Base-by-base conservation (phyloP, 345 rosid genomes). In the Sonneratia alba region DNA sequence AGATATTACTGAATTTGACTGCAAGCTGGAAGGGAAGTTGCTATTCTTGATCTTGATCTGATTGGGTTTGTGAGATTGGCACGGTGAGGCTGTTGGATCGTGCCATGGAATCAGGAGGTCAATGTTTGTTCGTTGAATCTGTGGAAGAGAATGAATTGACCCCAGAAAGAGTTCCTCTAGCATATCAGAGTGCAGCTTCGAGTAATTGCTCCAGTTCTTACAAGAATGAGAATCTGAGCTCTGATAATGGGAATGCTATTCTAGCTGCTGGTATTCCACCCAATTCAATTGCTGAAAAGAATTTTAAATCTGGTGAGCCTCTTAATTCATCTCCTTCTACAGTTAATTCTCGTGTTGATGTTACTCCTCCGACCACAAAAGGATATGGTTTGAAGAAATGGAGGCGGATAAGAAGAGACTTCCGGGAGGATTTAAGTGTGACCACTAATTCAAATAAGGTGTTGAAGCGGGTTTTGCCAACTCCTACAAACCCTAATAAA, bases 331-430 rank as follows among this genome's bases (percentile, higher is more conserved):
- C 77, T 48, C 78, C 77, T 45, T 45, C 4, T 34, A 68, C 70
- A 11, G 72, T 71, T 55, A 36, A 68, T 18, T 32, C 67, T 16
- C 66, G 67, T 12, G 7, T 21, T 57, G 57, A 45, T 49, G 66
- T 1, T 32, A 68, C 91, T 79, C 73, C 45, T 4, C 45, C 81
- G 14, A 19, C 77, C 0, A 15, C 72, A 15, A 93, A 85, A 73
- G 92, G 96, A 6, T 82, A 71, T 72, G 97, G 98, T 22, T 77
- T 93, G 83, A 89, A 79, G 84, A 91, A 89, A 79, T 88, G 98
- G 98, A 84, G 83, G 84, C 81, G 98, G 48, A 74, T 90, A 68
- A 88, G 75, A 84, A 82, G 97, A 79, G 87, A 80, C 59, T 64
- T 79, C 74, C 82, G 78, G 51, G 86, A 85, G 81, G 96, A 86